Evolutionary conservation across 371 early-diverging fungal genomes (phyloP), one percentile per base, ranked within the genome.

Genomic region (Mucor ambiguus): DNA sequence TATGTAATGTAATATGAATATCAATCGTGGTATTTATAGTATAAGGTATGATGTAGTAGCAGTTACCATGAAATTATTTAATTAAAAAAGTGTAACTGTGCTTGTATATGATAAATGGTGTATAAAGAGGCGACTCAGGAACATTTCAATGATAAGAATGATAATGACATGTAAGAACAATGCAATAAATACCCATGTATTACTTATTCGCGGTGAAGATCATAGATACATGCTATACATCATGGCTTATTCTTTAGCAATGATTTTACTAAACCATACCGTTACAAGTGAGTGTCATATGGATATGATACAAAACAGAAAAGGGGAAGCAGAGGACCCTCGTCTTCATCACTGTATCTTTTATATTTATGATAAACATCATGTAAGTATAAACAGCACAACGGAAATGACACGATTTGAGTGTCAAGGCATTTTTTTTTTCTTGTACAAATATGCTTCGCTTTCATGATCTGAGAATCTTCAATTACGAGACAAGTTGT

Each of bases 31-130:
- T 28, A 52, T 24, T 52, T 26, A 28, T 52, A 52, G 24, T 26
- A n/a, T 46, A 46, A 22, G 20, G 46, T 46, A 46, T 20, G 46
- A 46, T 46, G 41, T 41, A 41, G 14, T 41, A 11, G 18, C 41
- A 46, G 46, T 46, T 46, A 46, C 46, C 46, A 28, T 4, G 52
- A 52, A 28, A 14, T 52, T 28, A 24, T 28, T 52, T 52, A 52
- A 52, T 52, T 52, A 14, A 52, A 24, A 28, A 52, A 52, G 52
- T 52, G 52, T 52, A 52, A 52, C 52, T 52, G 52, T 52, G 52
- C 52, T 24, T 52, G 8, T 52, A 52, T 16, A 52, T 16, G 52
- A 28, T 52, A 24, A 24, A 22, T 46, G n/a, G 11, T 46, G 8
- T 28, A 52, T 28, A 52, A 52, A 28, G n/a, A n/a, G n/a, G n/a